Evolutionary conservation across 202 grass and related monocot species (phyloP).

Genomic region (Elaeis oleifera): DNA sequence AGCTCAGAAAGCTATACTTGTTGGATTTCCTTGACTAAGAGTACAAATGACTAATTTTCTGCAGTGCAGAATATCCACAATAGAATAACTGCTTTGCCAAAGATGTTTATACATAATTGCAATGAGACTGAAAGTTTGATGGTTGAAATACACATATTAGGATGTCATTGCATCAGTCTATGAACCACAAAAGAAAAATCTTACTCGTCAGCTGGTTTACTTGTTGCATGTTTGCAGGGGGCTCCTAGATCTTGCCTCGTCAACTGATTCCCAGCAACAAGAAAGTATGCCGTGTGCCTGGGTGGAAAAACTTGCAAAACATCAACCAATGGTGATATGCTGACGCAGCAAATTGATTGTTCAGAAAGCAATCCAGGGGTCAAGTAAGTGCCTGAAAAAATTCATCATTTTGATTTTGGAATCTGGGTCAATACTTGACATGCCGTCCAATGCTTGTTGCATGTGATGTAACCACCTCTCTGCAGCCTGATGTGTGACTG

Average conservation of each 20-base stretch:
- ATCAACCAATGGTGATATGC: background rate
- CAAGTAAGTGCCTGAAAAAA: slow-evolving; percentile 53
- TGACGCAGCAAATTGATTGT: background rate
- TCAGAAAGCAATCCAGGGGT: background rate
- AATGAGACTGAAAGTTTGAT: no score
- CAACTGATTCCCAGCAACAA: slow-evolving; percentile 86
- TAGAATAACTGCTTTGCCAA: no score
- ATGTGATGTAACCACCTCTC: slow-evolving; percentile 95
- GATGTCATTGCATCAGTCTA: no score
- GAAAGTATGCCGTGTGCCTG: slow-evolving; percentile 90
- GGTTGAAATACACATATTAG: no score
- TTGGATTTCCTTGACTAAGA: no score
- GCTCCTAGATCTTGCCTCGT: slow-evolving; percentile 39
- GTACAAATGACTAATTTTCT: no score
- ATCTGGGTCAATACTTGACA: slow-evolving; percentile 53
- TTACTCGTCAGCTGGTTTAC: slow-evolving; percentile 5
- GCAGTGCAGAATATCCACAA: no score
- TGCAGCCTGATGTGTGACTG: slow-evolving; percentile 66
- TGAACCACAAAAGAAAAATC: background rate
- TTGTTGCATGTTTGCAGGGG: slow-evolving; percentile 16
- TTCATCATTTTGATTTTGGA: slow-evolving; percentile 84
- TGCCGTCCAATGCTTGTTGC: slow-evolving; percentile 69
- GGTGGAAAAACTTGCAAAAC: slow-evolving; percentile 7
- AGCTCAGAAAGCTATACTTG: no score
- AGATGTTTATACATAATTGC: no score